A percentile compares a stretch with the other conserved stretches of the same genome.
These are phyloP conservation scores for Pichia sp. DNA, from an alignment of 1,139 yeast species.

Conservation along the genomic window DNA sequence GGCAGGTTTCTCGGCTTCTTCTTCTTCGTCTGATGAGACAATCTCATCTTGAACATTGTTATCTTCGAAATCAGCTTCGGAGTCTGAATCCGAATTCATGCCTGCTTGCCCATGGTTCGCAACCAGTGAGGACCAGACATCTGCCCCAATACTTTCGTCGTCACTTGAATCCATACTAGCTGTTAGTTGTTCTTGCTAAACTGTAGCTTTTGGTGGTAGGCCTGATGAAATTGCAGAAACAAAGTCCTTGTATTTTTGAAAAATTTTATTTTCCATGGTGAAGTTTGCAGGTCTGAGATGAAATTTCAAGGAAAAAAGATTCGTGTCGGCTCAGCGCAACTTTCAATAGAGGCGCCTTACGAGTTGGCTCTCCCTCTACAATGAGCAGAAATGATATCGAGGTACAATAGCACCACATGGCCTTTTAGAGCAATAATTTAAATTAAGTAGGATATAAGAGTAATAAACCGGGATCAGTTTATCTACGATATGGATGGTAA, in stretches of 20 bases:
- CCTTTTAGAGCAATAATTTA: no score
- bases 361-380: no score
- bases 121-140: neutral
- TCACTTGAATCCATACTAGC: neutral
- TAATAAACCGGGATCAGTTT: neutral
- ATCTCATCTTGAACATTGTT: conserved; percentile 54
- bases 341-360: no score
- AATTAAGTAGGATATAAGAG: no score
- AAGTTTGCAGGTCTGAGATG: no score
- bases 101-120: conserved; percentile 22
- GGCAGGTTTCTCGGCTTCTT: conserved; percentile 18
- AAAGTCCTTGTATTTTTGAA: neutral
- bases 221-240: neutral
- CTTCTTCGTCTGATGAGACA: conserved; percentile 37
- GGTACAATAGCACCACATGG: no score
- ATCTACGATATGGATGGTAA: conserved; percentile 27
- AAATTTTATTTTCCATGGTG: no score
- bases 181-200: neutral
- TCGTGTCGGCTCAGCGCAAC: no score
- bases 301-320: no score
- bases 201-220: no score
- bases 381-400: no score
- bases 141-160: conserved; percentile 1
- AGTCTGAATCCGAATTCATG: conserved; percentile 31
- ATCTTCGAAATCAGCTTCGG: conserved; percentile 23